phyloP scores from a whole-genome alignment of 768 basidiomycete species.

The Cyclocybe aegerita region DNA sequence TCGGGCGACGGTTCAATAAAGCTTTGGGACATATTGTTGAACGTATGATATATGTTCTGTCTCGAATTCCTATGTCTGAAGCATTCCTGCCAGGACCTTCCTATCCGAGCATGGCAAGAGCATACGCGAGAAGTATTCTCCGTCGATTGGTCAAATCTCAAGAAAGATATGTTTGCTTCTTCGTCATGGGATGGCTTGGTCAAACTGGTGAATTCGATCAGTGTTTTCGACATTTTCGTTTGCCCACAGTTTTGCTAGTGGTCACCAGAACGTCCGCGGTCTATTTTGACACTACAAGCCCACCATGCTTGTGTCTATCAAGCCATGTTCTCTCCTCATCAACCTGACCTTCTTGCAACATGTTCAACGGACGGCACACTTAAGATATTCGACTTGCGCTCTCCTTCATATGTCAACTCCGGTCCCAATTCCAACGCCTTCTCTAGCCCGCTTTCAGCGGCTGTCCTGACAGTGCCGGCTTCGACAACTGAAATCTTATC shows the following conservation, averaged over 20 bases:
- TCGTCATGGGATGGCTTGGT: slow-evolving; percentile 91
- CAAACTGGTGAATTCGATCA: slow-evolving; percentile 64
- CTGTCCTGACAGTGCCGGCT: slow-evolving; percentile 76
- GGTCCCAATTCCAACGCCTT: slow-evolving; percentile 55
- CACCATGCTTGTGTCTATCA: slow-evolving; percentile 87
- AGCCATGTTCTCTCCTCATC: slow-evolving; percentile 90
- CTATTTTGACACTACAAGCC: slow-evolving; percentile 78
- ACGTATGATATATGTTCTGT: slow-evolving; percentile 46
- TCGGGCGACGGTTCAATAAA: slow-evolving; percentile 90
- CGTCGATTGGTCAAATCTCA: slow-evolving; percentile 94
- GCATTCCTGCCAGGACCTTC: slow-evolving; percentile 62
- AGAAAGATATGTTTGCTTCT: slow-evolving; percentile 84
- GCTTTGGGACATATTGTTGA: slow-evolving; percentile 87
- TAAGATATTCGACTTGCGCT: slow-evolving; percentile 77
- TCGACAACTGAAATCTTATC: slow-evolving; percentile 77
- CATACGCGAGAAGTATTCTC: slow-evolving; percentile 92
- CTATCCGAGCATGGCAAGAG: slow-evolving; percentile 92
- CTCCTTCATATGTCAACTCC: slow-evolving; percentile 55
- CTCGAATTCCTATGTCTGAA: neutral
- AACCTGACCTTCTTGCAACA: slow-evolving; percentile 76
- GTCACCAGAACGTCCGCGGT: slow-evolving; percentile 79
- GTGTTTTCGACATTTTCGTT: slow-evolving; percentile 3
- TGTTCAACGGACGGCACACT: slow-evolving; percentile 87
- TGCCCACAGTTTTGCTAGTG: slow-evolving; percentile 51
- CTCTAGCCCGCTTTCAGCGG: slow-evolving; percentile 65